Evolutionary conservation across 1,284 basidiomycete species (phyloP).

Genomic region (Exsudoporus floridanus): DNA sequence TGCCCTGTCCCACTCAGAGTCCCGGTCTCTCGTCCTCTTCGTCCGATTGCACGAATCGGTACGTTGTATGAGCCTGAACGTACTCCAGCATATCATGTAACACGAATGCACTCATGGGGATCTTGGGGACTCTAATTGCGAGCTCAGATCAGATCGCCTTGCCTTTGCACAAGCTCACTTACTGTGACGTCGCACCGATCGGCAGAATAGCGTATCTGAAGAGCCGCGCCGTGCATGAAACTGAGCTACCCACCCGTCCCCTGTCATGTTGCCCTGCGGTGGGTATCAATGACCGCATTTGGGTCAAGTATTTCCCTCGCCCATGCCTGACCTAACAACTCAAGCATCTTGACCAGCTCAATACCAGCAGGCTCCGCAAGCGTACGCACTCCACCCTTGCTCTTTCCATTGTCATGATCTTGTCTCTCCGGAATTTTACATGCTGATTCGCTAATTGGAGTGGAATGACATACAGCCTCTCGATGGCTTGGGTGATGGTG

Average conservation of each 20-base stretch:
- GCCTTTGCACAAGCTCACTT: conserved; percentile 2
- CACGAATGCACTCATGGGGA: conserved; percentile 81
- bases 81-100: conserved; percentile 86
- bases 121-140: conserved; percentile 49
- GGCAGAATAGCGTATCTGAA: conserved; percentile 82
- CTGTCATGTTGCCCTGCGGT: conserved; percentile 63
- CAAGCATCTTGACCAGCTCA: conserved; percentile 72
- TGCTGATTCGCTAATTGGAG: conserved; percentile 87
- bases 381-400: conserved; percentile 41
- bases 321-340: conserved; percentile 70
- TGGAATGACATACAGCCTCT: conserved; percentile 76
- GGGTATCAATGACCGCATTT: conserved; percentile 61
- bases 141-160: conserved; percentile 5
- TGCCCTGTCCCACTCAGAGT: conserved; percentile 62
- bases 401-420: conserved; percentile 63
- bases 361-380: conserved; percentile 38
- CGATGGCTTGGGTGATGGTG: conserved; percentile 80
- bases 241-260: conserved; percentile 37
- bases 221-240: conserved; percentile 61
- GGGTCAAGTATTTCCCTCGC: conserved; percentile 66
- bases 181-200: conserved; percentile 63
- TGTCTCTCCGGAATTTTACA: conserved; percentile 72
- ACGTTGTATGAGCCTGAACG: conserved; percentile 84
- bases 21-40: conserved; percentile 77
- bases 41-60: conserved; percentile 82